These are phyloP conservation scores for Ascochyta viciae-villosae DNA, from an alignment of 2,329 filamentous ascomycete species.

Conservation along the genomic window DNA sequence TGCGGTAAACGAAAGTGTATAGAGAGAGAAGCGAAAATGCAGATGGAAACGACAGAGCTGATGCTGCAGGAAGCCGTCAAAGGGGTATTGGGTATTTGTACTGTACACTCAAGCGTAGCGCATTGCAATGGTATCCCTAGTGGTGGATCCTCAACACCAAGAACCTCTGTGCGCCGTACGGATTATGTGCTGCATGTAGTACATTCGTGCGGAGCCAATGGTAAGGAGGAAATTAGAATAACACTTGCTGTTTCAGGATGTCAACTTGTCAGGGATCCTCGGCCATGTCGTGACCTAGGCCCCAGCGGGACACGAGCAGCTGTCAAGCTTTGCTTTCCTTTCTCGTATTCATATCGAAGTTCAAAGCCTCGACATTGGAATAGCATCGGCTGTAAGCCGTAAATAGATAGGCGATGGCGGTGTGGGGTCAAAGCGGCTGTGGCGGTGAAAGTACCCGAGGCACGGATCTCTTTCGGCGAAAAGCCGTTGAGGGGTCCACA, in stretches of 20 bases:
- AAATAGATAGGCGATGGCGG: constrained; percentile 3
- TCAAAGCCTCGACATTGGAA: background rate
- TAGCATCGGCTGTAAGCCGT: background rate
- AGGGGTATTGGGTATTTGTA: background rate
- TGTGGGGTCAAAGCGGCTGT: constrained; percentile 10
- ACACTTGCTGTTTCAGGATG: constrained; percentile 15
- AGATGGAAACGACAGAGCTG: background rate
- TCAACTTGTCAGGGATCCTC: constrained; percentile 1
- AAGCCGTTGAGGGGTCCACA: background rate
- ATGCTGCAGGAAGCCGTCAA: background rate
- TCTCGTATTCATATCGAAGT: constrained; percentile 3
- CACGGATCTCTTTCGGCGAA: constrained; percentile 5
- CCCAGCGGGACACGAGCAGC: background rate
- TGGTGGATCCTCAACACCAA: background rate
- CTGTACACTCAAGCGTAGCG: background rate
- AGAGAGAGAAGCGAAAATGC: background rate
- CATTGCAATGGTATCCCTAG: background rate
- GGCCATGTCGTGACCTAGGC: background rate
- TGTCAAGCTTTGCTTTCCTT: constrained; percentile 1
- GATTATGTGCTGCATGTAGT: background rate
- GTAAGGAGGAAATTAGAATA: constrained; percentile 6
- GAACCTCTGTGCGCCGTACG: background rate
- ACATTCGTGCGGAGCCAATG: constrained; percentile 3
- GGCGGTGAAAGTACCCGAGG: constrained; percentile 9
- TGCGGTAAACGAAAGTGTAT: background rate